phyloP scores from a whole-genome alignment of 2,329 filamentous ascomycete species.

The Fusarium sp. region DNA sequence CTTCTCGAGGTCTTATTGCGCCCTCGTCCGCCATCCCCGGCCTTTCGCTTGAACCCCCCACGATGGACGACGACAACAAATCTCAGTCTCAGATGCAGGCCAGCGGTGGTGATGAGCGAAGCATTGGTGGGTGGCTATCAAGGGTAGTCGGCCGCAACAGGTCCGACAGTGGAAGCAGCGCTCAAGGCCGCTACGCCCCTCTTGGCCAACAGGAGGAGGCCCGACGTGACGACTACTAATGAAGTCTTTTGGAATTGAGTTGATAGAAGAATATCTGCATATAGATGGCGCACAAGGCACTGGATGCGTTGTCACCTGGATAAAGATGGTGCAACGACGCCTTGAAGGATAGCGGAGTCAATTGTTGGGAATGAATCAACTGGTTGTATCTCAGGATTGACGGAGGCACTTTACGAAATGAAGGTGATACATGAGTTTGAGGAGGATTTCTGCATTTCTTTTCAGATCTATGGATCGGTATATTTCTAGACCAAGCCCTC shows the following conservation, averaged over 20 bases:
- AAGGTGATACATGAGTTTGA: conserved; percentile 25
- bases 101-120: conserved; percentile 51
- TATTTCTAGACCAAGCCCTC: conserved; percentile 37
- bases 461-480: conserved; percentile 25
- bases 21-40: conserved; percentile 79
- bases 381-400: not conserved
- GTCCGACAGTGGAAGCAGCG: conserved; percentile 52
- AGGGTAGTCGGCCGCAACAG: conserved; percentile 55
- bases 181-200: conserved; percentile 57
- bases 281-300: conserved; percentile 51
- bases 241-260: conserved; percentile 36
- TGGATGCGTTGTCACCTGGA: conserved; percentile 33
- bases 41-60: conserved; percentile 82
- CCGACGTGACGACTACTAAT: conserved; percentile 44
- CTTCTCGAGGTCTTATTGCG: conserved; percentile 70
- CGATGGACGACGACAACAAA: conserved; percentile 64
- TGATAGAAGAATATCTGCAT: conserved; percentile 50
- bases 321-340: conserved; percentile 23
- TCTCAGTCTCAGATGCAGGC: conserved; percentile 53
- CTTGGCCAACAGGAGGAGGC: conserved; percentile 56
- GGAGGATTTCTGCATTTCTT: conserved; percentile 15
- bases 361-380: conserved; percentile 17
- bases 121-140: conserved; percentile 63
- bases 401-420: conserved; percentile 23
- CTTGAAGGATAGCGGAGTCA: conserved; percentile 24